Conservation (phyloP, 2,329 filamentous ascomycete genomes). For the Scorias spongiosa region DNA sequence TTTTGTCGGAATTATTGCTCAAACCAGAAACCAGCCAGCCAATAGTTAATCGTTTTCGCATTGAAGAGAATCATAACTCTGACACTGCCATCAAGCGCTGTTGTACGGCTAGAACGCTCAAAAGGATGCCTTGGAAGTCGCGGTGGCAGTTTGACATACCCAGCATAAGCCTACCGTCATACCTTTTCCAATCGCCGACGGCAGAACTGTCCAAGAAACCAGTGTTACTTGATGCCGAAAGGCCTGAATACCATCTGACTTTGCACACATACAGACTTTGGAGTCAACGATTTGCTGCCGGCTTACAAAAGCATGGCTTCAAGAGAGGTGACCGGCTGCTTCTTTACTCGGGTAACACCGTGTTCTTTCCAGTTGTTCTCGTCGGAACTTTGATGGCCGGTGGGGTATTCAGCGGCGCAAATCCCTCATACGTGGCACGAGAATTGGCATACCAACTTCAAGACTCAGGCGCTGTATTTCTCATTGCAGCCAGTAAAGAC, state of each 20-base stretch:
- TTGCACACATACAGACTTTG: conserved; percentile 50
- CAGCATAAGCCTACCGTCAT: conserved; percentile 28
- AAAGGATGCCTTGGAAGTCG: conserved; percentile 37
- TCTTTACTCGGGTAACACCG: conserved; percentile 56
- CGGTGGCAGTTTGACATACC: conserved; percentile 34
- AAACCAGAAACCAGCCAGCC: too few species aligned
- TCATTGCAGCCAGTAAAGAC: conserved; percentile 44
- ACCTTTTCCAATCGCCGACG: conserved; percentile 36
- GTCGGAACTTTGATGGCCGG: conserved; percentile 64
- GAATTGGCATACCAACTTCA: conserved; percentile 63
- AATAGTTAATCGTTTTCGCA: too few species aligned
- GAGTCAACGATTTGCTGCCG: conserved; percentile 56
- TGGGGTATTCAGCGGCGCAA: conserved; percentile 63
- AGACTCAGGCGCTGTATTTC: conserved; percentile 52
- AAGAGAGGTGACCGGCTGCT: conserved; percentile 54
- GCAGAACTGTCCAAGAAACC: conserved; percentile 26
- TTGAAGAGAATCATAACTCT: too few species aligned
- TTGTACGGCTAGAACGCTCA: too few species aligned
- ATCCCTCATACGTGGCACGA: conserved; percentile 51
- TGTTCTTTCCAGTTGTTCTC: conserved; percentile 57
- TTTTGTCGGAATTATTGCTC: too few species aligned
- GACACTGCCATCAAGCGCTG: too few species aligned
- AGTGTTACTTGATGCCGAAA: conserved; percentile 47
- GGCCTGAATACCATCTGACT: conserved; percentile 53
- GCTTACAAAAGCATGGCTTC: conserved; percentile 45